These are phyloP conservation scores for Apiotrichum mycotoxinovorans DNA, from an alignment of 1,284 basidiomycete genomes.

Conservation along the genomic window DNA sequence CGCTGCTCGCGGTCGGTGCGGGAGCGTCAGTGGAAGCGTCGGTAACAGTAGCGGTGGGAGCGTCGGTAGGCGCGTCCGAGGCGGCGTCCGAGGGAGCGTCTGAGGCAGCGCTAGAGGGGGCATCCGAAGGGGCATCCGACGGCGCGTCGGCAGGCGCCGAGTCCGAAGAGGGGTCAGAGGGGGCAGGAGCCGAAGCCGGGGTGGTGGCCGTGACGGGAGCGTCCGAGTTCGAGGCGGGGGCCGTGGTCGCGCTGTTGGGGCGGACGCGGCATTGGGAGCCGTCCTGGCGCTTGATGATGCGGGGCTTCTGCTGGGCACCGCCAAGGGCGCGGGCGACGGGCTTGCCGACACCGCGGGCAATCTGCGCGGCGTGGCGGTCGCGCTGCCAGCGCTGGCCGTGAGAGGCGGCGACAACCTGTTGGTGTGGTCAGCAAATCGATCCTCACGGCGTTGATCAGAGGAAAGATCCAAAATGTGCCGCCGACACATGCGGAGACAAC, in stretches of 20 bases:
- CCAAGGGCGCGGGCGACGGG: constrained; percentile 1
- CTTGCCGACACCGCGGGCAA: background rate
- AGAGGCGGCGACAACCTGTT: constrained; percentile 12
- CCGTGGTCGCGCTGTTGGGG: constrained; percentile 14
- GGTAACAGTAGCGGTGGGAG: background rate
- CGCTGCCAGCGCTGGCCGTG: constrained; percentile 10
- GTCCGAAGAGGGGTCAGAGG: constrained; percentile 18
- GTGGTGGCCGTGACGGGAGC: too few relatives aligned
- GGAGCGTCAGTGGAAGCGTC: background rate
- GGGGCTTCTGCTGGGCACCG: constrained; percentile 2
- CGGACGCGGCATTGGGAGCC: constrained; percentile 44
- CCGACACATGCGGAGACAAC: background rate
- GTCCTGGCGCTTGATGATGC: constrained; percentile 26
- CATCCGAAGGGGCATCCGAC: too few relatives aligned
- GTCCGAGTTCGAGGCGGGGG: background rate
- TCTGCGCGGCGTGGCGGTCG: constrained; percentile 3
- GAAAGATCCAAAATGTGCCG: background rate
- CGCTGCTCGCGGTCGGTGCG: background rate
- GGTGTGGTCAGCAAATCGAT: background rate
- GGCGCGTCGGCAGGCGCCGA: background rate
- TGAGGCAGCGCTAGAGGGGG: too few relatives aligned
- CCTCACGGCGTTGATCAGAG: background rate
- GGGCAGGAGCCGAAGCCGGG: constrained; percentile 10
- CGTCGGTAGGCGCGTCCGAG: constrained; percentile 14
- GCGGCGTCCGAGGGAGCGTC: background rate